Evolutionary conservation across 1,284 basidiomycete species (phyloP).

Genomic region (Fomitopsis betulina): DNA sequence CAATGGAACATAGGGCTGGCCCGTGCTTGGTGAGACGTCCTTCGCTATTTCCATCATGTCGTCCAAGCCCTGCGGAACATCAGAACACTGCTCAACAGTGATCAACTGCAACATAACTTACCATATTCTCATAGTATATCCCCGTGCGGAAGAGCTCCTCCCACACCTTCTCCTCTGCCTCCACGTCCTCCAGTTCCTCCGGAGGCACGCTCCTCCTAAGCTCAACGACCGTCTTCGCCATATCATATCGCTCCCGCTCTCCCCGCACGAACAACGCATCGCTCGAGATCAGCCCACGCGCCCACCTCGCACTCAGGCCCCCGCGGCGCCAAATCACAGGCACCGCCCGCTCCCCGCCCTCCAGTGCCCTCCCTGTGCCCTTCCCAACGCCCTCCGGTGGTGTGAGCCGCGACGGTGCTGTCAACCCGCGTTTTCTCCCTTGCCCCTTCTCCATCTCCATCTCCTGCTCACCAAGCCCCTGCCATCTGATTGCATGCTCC

Average conservation of each 20-base stretch:
- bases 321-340: slow-evolving; percentile 65
- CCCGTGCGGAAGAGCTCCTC: slow-evolving; percentile 71
- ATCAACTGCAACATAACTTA: slow-evolving; percentile 28
- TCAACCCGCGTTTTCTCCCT: slow-evolving; percentile 14
- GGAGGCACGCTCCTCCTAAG: slow-evolving; percentile 45
- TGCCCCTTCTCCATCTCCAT: background rate
- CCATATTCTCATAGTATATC: slow-evolving; percentile 90
- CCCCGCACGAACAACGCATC: slow-evolving; percentile 79
- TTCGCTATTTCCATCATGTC: slow-evolving; percentile 71
- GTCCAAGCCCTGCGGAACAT: slow-evolving; percentile 56
- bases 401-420: slow-evolving; percentile 13
- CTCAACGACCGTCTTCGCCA: slow-evolving; percentile 76
- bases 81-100: background rate
- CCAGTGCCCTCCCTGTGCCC: background rate
- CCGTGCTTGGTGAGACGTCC: slow-evolving; percentile 69
- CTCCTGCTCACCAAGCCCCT: slow-evolving; percentile 7
- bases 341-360: slow-evolving; percentile 18
- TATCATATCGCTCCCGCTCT: slow-evolving; percentile 78
- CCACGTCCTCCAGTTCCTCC: slow-evolving; percentile 10
- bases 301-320: slow-evolving; percentile 71
- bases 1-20: slow-evolving; percentile 66
- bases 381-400: background rate
- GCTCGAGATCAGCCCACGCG: slow-evolving; percentile 69
- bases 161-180: slow-evolving; percentile 64
- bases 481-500: slow-evolving; percentile 7